phyloP scores from a whole-genome alignment of 108 stramenopile species.

The Cylindrotheca closterium region DNA sequence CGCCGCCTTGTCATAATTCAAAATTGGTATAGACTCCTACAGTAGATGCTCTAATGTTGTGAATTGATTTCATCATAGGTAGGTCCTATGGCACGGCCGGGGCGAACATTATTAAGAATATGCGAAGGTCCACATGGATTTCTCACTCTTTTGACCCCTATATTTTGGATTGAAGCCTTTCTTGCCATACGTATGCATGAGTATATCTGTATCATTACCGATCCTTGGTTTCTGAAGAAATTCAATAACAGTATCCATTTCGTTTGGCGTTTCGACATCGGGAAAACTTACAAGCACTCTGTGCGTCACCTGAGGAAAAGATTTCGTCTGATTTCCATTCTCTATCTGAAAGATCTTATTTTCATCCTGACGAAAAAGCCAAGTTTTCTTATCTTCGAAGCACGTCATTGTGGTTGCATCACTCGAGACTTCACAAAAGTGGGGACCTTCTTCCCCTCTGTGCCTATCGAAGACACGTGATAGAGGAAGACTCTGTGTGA shows the following conservation, averaged over 20 bases:
- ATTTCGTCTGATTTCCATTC: not conserved
- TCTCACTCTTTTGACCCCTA: not conserved
- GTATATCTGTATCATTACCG: not conserved
- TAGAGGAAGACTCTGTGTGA: constrained; percentile 52
- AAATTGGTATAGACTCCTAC: no score
- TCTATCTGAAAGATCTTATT: constrained; percentile 1
- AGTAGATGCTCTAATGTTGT: no score
- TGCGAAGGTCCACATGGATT: no score
- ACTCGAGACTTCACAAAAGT: constrained; percentile 42
- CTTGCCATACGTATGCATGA: constrained; percentile 13
- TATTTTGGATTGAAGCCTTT: constrained; percentile 25
- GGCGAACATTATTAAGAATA: no score
- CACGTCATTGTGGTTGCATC: constrained; percentile 37
- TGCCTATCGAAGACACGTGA: constrained; percentile 36
- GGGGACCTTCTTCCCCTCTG: constrained; percentile 5
- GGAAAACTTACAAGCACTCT: constrained; percentile 31
- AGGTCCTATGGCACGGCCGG: no score
- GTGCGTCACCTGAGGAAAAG: constrained; percentile 17
- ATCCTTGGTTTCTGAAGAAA: constrained; percentile 13
- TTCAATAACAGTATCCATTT: constrained; percentile 15
- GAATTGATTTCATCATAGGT: no score
- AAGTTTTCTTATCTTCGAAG: constrained; percentile 30
- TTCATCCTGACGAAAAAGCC: constrained; percentile 39
- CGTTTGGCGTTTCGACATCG: constrained; percentile 28
- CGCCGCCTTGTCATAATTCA: no score